Evolutionary conservation across 176 grass and related monocot species (phyloP).

Genomic region (Areca catechu): DNA sequence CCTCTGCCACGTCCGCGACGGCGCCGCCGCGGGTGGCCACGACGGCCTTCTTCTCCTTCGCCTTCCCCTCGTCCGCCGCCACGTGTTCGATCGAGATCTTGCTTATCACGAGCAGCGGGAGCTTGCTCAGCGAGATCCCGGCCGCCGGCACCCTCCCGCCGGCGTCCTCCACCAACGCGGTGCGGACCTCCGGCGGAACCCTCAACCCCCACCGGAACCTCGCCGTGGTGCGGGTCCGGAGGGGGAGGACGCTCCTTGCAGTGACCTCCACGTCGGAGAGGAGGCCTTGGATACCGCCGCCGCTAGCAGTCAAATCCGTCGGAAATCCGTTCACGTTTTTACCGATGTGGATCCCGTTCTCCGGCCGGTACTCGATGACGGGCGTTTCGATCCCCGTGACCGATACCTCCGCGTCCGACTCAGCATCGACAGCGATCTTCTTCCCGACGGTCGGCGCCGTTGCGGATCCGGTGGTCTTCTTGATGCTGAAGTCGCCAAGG

Average conservation of each 20-base stretch:
- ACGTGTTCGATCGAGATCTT: slow-evolving; percentile 11
- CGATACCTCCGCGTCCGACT: background rate
- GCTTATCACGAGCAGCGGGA: slow-evolving; percentile 11
- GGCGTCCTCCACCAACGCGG: background rate
- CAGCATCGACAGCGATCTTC: background rate
- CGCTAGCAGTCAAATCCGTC: background rate
- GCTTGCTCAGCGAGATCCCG: slow-evolving; percentile 4
- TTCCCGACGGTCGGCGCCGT: background rate
- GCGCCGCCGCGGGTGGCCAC: background rate
- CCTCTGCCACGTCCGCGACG: background rate
- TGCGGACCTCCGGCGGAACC: slow-evolving; percentile 2
- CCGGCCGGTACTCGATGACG: background rate
- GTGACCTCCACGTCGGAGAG: slow-evolving; percentile 8
- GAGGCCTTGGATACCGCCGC: background rate
- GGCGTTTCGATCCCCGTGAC: background rate
- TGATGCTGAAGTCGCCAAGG: slow-evolving; percentile 20
- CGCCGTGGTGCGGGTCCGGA: slow-evolving; percentile 7
- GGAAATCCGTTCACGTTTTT: background rate
- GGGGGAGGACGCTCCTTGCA: slow-evolving; percentile 13
- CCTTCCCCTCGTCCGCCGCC: no score
- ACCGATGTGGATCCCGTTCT: background rate
- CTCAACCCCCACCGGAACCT: slow-evolving; percentile 16
- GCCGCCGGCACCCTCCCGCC: background rate
- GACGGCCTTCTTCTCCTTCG: background rate
- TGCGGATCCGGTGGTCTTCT: slow-evolving; percentile 7